Percentiles rank a stretch among this genome's conserved stretches.
phyloP scores from a whole-genome alignment of 768 basidiomycete species.

The Artomyces pyxidatus region DNA sequence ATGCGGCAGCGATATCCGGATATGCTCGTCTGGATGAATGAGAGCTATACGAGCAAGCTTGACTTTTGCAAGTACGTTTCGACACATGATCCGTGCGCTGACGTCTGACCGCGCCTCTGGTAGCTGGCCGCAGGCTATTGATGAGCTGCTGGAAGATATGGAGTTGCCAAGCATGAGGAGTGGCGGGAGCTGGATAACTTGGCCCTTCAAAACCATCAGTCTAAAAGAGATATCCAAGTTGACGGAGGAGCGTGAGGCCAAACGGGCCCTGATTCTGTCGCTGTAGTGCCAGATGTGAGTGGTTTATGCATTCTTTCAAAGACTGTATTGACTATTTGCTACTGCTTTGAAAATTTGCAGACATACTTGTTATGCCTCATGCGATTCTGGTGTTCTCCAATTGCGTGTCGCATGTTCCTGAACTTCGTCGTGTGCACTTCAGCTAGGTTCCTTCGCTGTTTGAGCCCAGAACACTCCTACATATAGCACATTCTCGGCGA shows the following conservation, averaged over 20 bases:
- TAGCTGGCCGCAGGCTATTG: slow-evolving; percentile 54
- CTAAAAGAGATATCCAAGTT: slow-evolving; percentile 39
- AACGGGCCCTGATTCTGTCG: too few species aligned
- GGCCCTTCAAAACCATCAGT: slow-evolving; percentile 48
- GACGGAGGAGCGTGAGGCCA: slow-evolving; percentile 27
- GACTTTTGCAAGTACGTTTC: slow-evolving; percentile 40
- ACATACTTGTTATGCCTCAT: too few species aligned
- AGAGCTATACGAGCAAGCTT: slow-evolving; percentile 42
- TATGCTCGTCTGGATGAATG: slow-evolving; percentile 40
- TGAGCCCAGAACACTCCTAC: too few species aligned
- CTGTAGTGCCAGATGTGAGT: too few species aligned
- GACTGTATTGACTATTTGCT: too few species aligned
- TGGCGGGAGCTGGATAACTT: slow-evolving; percentile 57
- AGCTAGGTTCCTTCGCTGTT: too few species aligned
- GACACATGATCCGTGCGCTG: background rate
- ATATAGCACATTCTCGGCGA: too few species aligned
- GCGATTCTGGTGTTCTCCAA: too few species aligned
- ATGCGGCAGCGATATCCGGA: slow-evolving; percentile 45
- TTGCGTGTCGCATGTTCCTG: too few species aligned
- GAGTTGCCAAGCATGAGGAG: slow-evolving; percentile 38
- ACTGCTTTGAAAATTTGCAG: too few species aligned
- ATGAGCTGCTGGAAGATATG: slow-evolving; percentile 54
- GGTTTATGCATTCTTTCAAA: too few species aligned
- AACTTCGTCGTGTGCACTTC: too few species aligned
- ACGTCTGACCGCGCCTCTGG: background rate